Base-by-base conservation (phyloP, 768 basidiomycete genomes). In the Boletus huronensis region DNA sequence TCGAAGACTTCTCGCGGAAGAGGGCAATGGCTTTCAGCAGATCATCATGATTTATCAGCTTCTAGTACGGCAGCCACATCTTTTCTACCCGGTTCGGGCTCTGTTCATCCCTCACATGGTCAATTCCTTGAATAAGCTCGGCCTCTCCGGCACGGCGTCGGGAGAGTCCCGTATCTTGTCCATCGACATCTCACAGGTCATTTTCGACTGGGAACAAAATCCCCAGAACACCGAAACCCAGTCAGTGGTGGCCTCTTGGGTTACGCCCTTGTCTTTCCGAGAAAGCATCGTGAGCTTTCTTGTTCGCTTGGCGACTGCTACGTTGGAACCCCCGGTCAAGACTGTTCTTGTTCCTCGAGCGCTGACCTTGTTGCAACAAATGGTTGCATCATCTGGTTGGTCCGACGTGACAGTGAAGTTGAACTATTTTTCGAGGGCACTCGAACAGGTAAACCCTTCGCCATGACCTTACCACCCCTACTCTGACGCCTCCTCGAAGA, bases 231-330 rank as follows among this genome's bases (percentile, higher is more conserved):
- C 58, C 1, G 70, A 69, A 50, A 53, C 55, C 2, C 67, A 59
- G 23, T 41, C 61, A n/a, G 57, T 56, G n/a, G 59, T 43, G 57
- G 67, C 43, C 52, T 65, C 34, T 5, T 95, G 93, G 91, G 70
- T 81, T 21, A 90, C 90, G 0, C 92, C 95, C 3, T 73, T 90
- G 28, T 78, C 80, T 21, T 84, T 92, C 53, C 82, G 92, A 28
- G 96, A 98, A 72, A 87, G 87, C 55, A 90, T 97, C 74, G 88
- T 98, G 58, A 94, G 93, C 74, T 97, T 94, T 71, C 81, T 99
- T 32, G 85, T 99, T n/a, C 87, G 96, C 44, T 79, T 98, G 43
- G 85, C 90, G 9, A 91, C 91, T 16, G 80, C 82, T 29, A 72
- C 79, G 1, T 77, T 83, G 52, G 77, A 77, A n/a, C 70, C 78